These are phyloP conservation scores for Stagonosporopsis cucurbitacearum DNA, from an alignment of 2,329 filamentous ascomycete species.

Conservation along the genomic window DNA sequence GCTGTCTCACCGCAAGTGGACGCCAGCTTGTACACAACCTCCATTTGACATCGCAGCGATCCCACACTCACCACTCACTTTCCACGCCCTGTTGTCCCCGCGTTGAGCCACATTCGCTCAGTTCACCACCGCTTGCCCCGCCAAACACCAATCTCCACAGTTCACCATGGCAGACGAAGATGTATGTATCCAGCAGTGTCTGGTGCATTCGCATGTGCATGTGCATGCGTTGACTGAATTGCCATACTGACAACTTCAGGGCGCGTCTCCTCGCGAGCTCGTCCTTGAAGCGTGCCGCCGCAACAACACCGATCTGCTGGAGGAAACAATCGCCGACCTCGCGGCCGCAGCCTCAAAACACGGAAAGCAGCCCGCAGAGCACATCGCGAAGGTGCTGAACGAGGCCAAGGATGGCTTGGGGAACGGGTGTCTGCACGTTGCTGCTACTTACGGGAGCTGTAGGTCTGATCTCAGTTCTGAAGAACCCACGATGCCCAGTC, in stretches of 20 bases:
- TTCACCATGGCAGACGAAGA: constrained; percentile 47
- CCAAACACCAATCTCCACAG: neutral
- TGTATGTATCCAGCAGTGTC: constrained; percentile 15
- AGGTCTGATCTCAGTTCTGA: constrained; percentile 52
- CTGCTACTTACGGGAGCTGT: constrained; percentile 86
- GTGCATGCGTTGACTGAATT: neutral
- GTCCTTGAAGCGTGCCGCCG: constrained; percentile 91
- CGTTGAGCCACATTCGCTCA: neutral
- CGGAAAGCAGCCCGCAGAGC: constrained; percentile 60
- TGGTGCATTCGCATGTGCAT: neutral
- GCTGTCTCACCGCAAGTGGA: constrained; percentile 13
- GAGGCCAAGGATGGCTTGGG: constrained; percentile 83
- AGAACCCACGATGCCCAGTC: neutral
- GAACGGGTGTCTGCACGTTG: constrained; percentile 88
- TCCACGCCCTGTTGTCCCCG: neutral
- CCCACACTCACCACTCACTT: neutral
- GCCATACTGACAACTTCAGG: constrained; percentile 58
- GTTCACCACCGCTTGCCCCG: neutral
- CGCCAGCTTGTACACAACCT: neutral
- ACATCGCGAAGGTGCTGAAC: constrained; percentile 82
- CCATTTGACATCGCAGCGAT: neutral
- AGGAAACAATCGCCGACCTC: constrained; percentile 69
- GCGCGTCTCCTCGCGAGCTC: constrained; percentile 82
- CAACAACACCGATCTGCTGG: constrained; percentile 87
- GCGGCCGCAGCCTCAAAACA: constrained; percentile 55